These are phyloP conservation scores for Pyrus hybrid DNA, from an alignment of 331 rosid species.

Conservation along the genomic window DNA sequence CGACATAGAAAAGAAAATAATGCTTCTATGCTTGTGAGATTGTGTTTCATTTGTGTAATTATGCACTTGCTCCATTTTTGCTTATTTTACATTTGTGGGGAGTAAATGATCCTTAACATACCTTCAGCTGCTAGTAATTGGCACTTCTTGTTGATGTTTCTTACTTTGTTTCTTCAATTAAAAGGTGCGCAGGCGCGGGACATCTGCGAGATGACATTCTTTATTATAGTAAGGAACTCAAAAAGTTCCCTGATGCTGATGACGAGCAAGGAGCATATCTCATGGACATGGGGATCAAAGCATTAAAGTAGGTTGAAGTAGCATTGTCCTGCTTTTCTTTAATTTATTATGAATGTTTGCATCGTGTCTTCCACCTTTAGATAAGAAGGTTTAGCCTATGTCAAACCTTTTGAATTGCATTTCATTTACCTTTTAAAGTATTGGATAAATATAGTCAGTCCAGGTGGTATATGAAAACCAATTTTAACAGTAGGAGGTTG, in stretches of 20 bases:
- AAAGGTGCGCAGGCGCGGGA: conserved; percentile 81
- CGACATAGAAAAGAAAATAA: background rate
- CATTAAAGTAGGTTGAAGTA: conserved; percentile 41
- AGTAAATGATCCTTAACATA: background rate
- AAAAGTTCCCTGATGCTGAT: conserved; percentile 37
- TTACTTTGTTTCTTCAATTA: conserved; percentile 21
- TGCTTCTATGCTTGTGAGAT: background rate
- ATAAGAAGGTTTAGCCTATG: background rate
- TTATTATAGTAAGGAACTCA: conserved; percentile 51
- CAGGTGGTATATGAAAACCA: background rate
- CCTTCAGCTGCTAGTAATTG: background rate
- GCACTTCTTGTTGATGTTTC: background rate
- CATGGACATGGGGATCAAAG: conserved; percentile 73
- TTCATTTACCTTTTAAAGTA: background rate
- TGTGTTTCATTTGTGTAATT: background rate
- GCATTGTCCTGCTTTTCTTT: background rate
- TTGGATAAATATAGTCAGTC: background rate
- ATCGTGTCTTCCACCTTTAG: background rate
- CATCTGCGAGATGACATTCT: conserved; percentile 67
- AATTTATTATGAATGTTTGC: background rate
- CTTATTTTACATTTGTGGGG: background rate
- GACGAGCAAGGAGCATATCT: conserved; percentile 59
- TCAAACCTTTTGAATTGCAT: background rate
- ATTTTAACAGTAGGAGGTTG: background rate
- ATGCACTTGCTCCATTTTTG: conserved; percentile 6